phyloP scores from a whole-genome alignment of 2,329 filamentous ascomycete species.

The Venturia effusa region DNA sequence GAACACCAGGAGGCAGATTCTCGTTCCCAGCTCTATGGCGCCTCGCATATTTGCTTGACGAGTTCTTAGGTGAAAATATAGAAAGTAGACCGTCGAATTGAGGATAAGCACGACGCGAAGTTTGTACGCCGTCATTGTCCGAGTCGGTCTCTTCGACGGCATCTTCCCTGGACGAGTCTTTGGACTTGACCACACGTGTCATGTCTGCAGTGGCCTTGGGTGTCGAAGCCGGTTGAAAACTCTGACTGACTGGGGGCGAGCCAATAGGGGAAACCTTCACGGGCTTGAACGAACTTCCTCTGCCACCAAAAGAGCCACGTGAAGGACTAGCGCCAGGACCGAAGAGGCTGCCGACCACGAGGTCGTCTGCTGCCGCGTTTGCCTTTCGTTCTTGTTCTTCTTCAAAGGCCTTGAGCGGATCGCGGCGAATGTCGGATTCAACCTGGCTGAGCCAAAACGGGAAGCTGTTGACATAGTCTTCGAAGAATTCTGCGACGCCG shows the following conservation, averaged over 20 bases:
- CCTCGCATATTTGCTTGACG: constrained; percentile 63
- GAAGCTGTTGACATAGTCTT: constrained; percentile 87
- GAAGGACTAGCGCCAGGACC: constrained; percentile 22
- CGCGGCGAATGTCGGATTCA: constrained; percentile 86
- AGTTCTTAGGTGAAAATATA: constrained; percentile 66
- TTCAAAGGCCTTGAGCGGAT: constrained; percentile 82
- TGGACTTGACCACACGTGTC: constrained; percentile 13
- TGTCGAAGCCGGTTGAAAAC: constrained; percentile 12
- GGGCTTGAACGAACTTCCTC: constrained; percentile 37
- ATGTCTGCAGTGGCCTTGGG: constrained; percentile 15
- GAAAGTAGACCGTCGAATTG: constrained; percentile 52
- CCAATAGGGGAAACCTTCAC: constrained; percentile 55
- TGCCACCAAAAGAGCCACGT: background rate
- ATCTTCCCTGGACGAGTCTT: constrained; percentile 18
- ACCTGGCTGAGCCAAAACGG: constrained; percentile 93
- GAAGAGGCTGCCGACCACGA: constrained; percentile 80
- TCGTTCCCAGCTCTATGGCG: constrained; percentile 34
- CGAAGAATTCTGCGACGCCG: constrained; percentile 81
- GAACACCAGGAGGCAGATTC: constrained; percentile 74
- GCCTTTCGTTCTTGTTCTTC: constrained; percentile 79
- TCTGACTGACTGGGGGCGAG: constrained; percentile 18
- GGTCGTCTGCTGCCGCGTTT: constrained; percentile 73
- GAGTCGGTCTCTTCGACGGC: constrained; percentile 34
- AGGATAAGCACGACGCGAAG: constrained; percentile 24
- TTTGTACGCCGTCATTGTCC: constrained; percentile 36